Base-by-base conservation (phyloP, 2,329 filamentous ascomycete species). In the Orbilia blumenaviensis region DNA sequence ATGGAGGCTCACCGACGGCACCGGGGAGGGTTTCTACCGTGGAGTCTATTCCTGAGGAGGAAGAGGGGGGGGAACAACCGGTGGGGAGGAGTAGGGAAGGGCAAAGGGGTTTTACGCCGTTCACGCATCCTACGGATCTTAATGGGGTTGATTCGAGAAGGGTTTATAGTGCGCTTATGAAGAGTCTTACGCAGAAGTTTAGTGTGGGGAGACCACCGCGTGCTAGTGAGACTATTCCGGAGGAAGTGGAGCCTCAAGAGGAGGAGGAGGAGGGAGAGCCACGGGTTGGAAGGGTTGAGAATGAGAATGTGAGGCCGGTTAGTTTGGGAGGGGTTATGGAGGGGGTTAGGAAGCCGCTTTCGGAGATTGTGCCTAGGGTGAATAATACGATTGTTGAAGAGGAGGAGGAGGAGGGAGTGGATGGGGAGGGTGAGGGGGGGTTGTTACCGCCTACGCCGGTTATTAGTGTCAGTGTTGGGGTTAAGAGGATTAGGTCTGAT, bases 141-240 rank as follows among this genome's bases (percentile, higher is more conserved):
- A 18, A 54, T 18, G 72, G 64, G 0, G 58, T 76, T 44, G 72
- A 69, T 46, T 46, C 72, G 7, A 27, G 64, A 52, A 54, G 71
- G 12, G 72, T 69, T 27, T 76, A 76, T n/a, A 76, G 48, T 52
- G 58, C 46, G 34, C 41, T 76, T 8, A 66, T 76, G 72, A 76
- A 69, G 52, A 66, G 41, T 14, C 41, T 76, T 29, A 61, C 52
- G 2, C 58, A 69, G 44, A 29, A 48, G 18, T 66, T 69, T 32
- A 61, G n/a, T n/a, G n/a, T n/a, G n/a, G n/a, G n/a, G n/a, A n/a
- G n/a, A n/a, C 12, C 52, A 14, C 6, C 42, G 48, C 6, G n/a
- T 25, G 12, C 34, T 3, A 41, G 41, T 16, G 48, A 52, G 7
- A 60, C 64, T 12, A 69, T 76, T 6, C n/a, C 23, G 18, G 72